Base-by-base conservation (phyloP, 495 filamentous ascomycete genomes). In the Neurospora cerealis region DNA sequence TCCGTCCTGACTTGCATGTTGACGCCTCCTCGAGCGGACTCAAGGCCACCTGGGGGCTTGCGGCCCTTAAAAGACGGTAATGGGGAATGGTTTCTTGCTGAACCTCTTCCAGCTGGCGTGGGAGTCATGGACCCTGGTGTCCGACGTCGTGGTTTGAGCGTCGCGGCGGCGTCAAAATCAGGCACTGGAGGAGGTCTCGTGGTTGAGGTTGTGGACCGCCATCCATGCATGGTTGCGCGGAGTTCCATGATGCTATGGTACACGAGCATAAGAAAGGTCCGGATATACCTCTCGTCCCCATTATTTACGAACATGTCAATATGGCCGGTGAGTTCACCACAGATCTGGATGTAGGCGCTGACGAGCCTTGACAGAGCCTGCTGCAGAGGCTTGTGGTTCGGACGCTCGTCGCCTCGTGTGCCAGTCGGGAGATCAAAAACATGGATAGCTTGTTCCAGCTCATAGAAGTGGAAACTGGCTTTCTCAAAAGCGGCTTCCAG, bases 241-340 rank as follows among this genome's bases (percentile, higher is more conserved):
- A 93, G 81, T 78, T 97, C 93, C 74, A 92, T 87, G 34, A 92
- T 86, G 74, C 91, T 91, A 37, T 92, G 91, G 78, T 92, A 95
- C 15, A 95, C 83, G 76, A 91, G 89, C 73, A 95, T 85, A 83
- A 97, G 86, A 60, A 95, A 83, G 0, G 90, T 93, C 10, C 94
- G 89, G 70, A 95, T 88, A 77, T 94, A 93, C 21, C 89, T 87
- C 8, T 89, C 87, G 77, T 96, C 92, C 21, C 88, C 89, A 74
- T 92, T 90, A 62, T 89, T 84, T 24, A 93, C 88, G 38, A 95
- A 89, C 13, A 90, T 88, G 36, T 88, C 84, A 62, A 91, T 86
- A 70, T 89, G 91, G 73, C 88, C 86, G 73, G 88, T 86, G 24
- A 96, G 81, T 17, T 92, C 87, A 13, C 86, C 82, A 72, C 88